phyloP scores from a whole-genome alignment of 495 filamentous ascomycete species.

The Oidiodendron maius region DNA sequence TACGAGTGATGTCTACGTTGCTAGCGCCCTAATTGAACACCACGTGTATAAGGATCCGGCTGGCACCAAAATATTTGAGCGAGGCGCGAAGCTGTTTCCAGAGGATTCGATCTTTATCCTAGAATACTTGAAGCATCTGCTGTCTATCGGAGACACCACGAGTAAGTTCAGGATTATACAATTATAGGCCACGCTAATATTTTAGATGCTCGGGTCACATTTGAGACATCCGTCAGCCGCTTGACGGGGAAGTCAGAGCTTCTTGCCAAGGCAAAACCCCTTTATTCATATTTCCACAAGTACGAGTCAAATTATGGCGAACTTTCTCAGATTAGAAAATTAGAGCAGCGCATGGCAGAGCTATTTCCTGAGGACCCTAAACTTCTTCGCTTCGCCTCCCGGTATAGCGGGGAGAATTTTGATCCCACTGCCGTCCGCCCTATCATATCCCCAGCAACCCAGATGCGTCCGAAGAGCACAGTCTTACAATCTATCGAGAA shows the following conservation, averaged over 20 bases:
- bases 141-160: slow-evolving; percentile 83
- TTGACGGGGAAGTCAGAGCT: slow-evolving; percentile 67
- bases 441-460: slow-evolving; percentile 73
- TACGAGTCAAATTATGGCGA: slow-evolving; percentile 96
- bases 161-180: slow-evolving; percentile 52
- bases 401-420: slow-evolving; percentile 62
- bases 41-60: slow-evolving; percentile 91
- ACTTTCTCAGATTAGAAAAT: slow-evolving; percentile 75
- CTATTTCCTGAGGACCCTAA: slow-evolving; percentile 83
- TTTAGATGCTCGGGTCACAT: slow-evolving; percentile 79
- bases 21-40: slow-evolving; percentile 85
- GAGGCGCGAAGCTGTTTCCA: slow-evolving; percentile 85
- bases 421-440: slow-evolving; percentile 72
- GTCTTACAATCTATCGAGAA: slow-evolving; percentile 46
- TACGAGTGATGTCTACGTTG: slow-evolving; percentile 90
- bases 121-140: slow-evolving; percentile 90
- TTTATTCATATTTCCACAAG: slow-evolving; percentile 86
- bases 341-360: slow-evolving; percentile 89
- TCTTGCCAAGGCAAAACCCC: slow-evolving; percentile 67
- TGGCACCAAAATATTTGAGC: slow-evolving; percentile 90
- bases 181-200: slow-evolving; percentile 4
- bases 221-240: slow-evolving; percentile 82
- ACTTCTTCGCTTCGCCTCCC: slow-evolving; percentile 65
- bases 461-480: slow-evolving; percentile 59
- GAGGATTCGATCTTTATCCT: slow-evolving; percentile 87